These are phyloP conservation scores for Holtermannia corniformis DNA, from an alignment of 768 basidiomycete genomes.

Conservation along the genomic window DNA sequence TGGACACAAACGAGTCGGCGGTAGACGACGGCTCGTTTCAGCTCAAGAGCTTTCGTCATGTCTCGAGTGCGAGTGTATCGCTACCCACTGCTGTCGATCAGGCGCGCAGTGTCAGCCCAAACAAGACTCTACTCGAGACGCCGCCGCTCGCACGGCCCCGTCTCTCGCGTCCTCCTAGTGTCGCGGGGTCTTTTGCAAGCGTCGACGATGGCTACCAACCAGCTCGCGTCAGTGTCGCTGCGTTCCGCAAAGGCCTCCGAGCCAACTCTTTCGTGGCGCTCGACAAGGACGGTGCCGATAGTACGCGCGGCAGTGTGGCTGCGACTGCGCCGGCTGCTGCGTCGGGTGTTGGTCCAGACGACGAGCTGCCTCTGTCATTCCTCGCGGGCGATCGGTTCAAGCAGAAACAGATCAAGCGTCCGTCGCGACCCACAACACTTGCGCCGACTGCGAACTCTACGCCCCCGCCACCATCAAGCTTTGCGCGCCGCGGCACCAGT, in stretches of 20 bases:
- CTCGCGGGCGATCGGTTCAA: background rate
- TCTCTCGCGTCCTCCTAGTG: conserved; percentile 22
- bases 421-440: background rate
- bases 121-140: conserved; percentile 1
- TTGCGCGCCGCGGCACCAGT: background rate
- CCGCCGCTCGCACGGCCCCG: background rate
- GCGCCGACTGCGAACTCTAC: background rate
- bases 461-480: background rate
- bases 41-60: conserved; percentile 29
- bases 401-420: background rate
- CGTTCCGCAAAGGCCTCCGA: conserved; percentile 27
- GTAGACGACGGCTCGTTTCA: conserved; percentile 28
- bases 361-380: background rate
- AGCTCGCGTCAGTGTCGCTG: conserved; percentile 21
- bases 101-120: conserved; percentile 1
- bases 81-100: background rate
- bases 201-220: conserved; percentile 13
- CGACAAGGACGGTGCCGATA: background rate
- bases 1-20: background rate
- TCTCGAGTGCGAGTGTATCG: conserved; percentile 12
- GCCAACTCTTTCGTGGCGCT: background rate
- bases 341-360: background rate
- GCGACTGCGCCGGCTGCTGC: background rate
- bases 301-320: background rate
- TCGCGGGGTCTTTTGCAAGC: conserved; percentile 17